These are phyloP conservation scores for Trichoderma sp. DNA, from an alignment of 2,329 filamentous ascomycete species.

Conservation along the genomic window DNA sequence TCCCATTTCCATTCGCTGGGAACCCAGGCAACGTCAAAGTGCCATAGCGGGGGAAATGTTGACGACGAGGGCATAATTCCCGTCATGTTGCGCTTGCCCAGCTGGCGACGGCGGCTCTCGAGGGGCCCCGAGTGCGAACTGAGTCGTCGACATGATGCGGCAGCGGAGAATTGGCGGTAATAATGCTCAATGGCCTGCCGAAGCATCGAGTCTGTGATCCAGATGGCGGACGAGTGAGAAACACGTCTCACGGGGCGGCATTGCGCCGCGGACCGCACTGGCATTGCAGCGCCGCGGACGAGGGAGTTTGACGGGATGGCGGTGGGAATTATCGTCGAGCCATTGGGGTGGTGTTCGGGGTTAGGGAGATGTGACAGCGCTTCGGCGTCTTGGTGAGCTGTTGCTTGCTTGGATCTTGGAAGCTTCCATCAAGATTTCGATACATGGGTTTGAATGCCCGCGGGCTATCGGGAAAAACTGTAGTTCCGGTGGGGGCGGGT, in stretches of 20 bases:
- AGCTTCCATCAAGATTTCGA: neutral
- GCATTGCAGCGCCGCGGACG: conserved; percentile 27
- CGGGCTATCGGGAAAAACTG: conserved; percentile 11
- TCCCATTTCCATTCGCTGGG: conserved; percentile 52
- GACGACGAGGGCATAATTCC: conserved; percentile 43
- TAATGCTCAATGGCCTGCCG: conserved; percentile 33
- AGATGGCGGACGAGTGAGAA: conserved; percentile 28
- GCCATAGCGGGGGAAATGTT: conserved; percentile 44
- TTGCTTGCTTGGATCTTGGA: neutral
- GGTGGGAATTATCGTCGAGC: neutral
- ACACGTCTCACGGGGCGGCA: conserved; percentile 26
- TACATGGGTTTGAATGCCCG: neutral
- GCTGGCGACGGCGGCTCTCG: conserved; percentile 51
- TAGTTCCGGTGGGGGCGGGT: conserved; percentile 10
- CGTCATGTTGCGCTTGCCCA: conserved; percentile 54
- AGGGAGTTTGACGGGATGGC: neutral
- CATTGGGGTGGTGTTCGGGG: neutral
- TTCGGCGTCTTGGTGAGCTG: neutral
- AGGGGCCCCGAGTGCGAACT: conserved; percentile 52
- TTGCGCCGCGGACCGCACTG: conserved; percentile 29
- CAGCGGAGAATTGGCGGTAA: conserved; percentile 27
- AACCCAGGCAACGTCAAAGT: conserved; percentile 43
- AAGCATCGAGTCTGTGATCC: conserved; percentile 36
- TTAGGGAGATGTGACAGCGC: neutral
- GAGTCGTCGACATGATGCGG: conserved; percentile 29